These are phyloP conservation scores for Macadamia integrifolia DNA, from an alignment of 164 flowering plant genomes.

Conservation along the genomic window DNA sequence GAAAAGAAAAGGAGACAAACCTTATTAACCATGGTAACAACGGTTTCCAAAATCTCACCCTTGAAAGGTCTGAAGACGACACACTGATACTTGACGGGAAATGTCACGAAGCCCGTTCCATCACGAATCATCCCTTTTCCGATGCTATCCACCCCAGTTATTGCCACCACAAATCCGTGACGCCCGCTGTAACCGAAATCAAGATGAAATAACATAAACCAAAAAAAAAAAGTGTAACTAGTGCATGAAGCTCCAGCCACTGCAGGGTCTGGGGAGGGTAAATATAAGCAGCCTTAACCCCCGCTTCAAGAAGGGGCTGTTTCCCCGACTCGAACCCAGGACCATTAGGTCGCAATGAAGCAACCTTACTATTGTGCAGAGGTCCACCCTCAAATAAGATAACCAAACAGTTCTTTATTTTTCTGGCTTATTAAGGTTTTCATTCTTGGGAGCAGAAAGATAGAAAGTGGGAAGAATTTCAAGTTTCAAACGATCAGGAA, in stretches of 20 bases:
- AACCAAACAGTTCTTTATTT: not conserved
- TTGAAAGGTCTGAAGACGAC: slow-evolving; percentile 92
- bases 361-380: too few relatives aligned
- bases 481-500: too few relatives aligned
- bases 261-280: too few relatives aligned
- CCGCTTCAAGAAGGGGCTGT: too few relatives aligned
- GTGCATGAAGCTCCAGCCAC: too few relatives aligned
- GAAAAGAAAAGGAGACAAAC: slow-evolving; percentile 19
- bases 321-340: too few relatives aligned
- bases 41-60: slow-evolving; percentile 94
- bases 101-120: slow-evolving; percentile 91
- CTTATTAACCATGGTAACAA: slow-evolving; percentile 97
- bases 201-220: not conserved
- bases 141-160: slow-evolving; percentile 74
- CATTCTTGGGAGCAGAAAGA: too few relatives aligned
- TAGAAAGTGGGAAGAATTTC: too few relatives aligned
- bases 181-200: slow-evolving; percentile 49
- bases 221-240: too few relatives aligned
- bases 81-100: slow-evolving; percentile 86
- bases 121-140: slow-evolving; percentile 91
- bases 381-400: too few relatives aligned
- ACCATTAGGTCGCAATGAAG: too few relatives aligned
- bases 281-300: too few relatives aligned
- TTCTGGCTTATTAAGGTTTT: not conserved
- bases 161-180: slow-evolving; percentile 94